Evolutionary conservation across 139 green algal genomes (phyloP).

Genomic region (Coelastrella sp.): DNA sequence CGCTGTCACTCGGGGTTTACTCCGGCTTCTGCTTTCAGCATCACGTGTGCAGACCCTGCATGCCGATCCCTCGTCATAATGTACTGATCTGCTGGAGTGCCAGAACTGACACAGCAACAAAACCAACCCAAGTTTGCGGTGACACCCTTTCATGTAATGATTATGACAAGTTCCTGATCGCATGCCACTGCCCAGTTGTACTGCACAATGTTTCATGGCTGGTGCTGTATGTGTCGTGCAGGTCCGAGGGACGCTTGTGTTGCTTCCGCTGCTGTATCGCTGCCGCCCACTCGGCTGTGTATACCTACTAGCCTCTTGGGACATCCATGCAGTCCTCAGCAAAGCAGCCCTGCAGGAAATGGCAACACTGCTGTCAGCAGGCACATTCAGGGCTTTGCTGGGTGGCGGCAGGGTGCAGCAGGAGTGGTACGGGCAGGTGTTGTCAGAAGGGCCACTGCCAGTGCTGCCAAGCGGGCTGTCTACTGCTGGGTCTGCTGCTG

Average conservation of each 20-base stretch:
- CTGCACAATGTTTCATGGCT: neutral
- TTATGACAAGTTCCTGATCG: neutral
- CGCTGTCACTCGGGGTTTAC: too few species aligned
- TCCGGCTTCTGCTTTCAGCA: too few species aligned
- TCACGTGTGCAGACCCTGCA: too few species aligned
- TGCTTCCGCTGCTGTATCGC: constrained; percentile 58
- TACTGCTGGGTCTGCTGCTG: neutral
- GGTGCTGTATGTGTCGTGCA: neutral
- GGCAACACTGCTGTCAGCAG: constrained; percentile 39
- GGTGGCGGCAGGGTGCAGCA: neutral
- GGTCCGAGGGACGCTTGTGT: constrained; percentile 57
- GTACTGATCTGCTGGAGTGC: too few species aligned
- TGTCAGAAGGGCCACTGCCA: constrained; percentile 3
- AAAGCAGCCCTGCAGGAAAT: constrained; percentile 50
- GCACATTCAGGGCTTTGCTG: constrained; percentile 29
- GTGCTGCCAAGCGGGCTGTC: neutral
- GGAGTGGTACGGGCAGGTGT: constrained; percentile 27
- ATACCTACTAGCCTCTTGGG: constrained; percentile 56
- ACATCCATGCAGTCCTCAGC: constrained; percentile 52
- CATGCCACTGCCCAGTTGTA: neutral
- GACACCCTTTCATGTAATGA: too few species aligned
- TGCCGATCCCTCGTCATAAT: too few species aligned
- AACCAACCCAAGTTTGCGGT: too few species aligned
- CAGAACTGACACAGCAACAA: too few species aligned
- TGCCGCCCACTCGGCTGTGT: constrained; percentile 60